Base-by-base conservation (phyloP, 495 filamentous ascomycete genomes). In the Aspergillus ellipticus region DNA sequence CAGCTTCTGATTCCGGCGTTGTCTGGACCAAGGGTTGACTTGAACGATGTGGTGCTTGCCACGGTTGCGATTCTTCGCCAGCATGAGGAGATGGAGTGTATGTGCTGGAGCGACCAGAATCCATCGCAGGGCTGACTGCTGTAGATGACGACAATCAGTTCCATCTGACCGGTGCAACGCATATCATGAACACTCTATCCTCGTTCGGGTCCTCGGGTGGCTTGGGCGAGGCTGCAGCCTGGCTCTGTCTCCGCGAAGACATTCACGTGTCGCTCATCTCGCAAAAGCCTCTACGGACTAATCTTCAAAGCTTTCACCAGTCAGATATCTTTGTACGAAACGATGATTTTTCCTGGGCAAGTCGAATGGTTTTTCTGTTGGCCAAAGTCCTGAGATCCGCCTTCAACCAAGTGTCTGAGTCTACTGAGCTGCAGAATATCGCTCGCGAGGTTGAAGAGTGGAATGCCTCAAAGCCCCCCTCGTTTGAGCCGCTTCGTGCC, bases 61-160 rank as follows among this genome's bases (percentile, higher is more conserved):
- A 49, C 67, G 9, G 62, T 70, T 6, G 67, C 67, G 16, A 68
- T 70, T 20, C 58, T 70, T 17, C 63, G 65, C 13, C 65, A 70
- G 45, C 61, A 64, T 53, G 65, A 70, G 49, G 65, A 70, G 53
- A 70, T 70, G 67, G 67, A 67, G 42, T 60, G 65, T 66, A 59
- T 5, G 59, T 28, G 19, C 6, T 3, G 13, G 4, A n/a, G 6
- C 20, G 2, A 19, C 9, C 7, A 9, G 13, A 2, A 10, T 24
- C 17, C 1, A n/a, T 28, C 43, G 20, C 43, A 24, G 15, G n/a
- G 33, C 26, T 42, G 11, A 53, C 22, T 4, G 20, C 2, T 8
- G n/a, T 45, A 69, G 67, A 60, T 8, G 67, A 67, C 49, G 67
- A 70, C 51, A 62, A 70, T 28, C 65, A 67, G 39, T 67, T 70